A percentile compares a stretch with the other conserved stretches of the same genome.
Evolutionary conservation across 2,329 filamentous ascomycete genomes (phyloP).

Genomic region (Pseudopithomyces chartarum): DNA sequence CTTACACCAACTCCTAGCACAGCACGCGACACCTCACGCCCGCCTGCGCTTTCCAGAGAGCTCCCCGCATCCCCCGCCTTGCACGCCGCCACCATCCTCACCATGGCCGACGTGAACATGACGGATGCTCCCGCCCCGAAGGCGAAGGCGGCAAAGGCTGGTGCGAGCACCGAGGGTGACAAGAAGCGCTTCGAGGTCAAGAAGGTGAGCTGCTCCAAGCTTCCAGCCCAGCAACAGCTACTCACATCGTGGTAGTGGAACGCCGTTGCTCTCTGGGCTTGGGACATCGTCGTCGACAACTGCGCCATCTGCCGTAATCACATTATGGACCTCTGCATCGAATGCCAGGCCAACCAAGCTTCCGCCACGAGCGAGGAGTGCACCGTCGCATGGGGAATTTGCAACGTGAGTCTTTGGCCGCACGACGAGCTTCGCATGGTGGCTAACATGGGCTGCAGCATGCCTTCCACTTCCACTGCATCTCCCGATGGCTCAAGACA

Average conservation of each 20-base stretch:
- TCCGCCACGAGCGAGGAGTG: slow-evolving; percentile 97
- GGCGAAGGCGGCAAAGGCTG: slow-evolving; percentile 57
- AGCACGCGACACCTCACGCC: not conserved
- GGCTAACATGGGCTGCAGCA: slow-evolving; percentile 66
- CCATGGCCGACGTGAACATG: slow-evolving; percentile 97
- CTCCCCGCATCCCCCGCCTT: slow-evolving; percentile 30
- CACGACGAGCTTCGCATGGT: not conserved
- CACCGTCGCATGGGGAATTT: slow-evolving; percentile 98
- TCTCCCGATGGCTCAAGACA: slow-evolving; percentile 99
- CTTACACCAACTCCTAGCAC: not conserved
- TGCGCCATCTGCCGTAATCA: slow-evolving; percentile 99
- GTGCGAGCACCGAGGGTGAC: slow-evolving; percentile 61
- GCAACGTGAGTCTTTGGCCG: slow-evolving; percentile 74
- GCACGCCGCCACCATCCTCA: slow-evolving; percentile 22
- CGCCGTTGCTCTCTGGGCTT: slow-evolving; percentile 96
- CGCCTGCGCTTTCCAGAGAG: not conserved
- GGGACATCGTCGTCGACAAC: slow-evolving; percentile 99
- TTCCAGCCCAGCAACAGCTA: slow-evolving; percentile 1
- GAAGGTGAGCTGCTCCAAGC: slow-evolving; percentile 67
- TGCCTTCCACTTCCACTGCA: slow-evolving; percentile 99
- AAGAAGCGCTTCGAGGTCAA: slow-evolving; percentile 99
- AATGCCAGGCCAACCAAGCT: slow-evolving; percentile 98
- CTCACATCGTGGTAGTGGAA: slow-evolving; percentile 75
- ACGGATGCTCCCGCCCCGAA: slow-evolving; percentile 71
- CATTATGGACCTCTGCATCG: slow-evolving; percentile 99